Evolutionary conservation across 768 basidiomycete genomes (phyloP).

Genomic region (Termitomyces sp.): DNA sequence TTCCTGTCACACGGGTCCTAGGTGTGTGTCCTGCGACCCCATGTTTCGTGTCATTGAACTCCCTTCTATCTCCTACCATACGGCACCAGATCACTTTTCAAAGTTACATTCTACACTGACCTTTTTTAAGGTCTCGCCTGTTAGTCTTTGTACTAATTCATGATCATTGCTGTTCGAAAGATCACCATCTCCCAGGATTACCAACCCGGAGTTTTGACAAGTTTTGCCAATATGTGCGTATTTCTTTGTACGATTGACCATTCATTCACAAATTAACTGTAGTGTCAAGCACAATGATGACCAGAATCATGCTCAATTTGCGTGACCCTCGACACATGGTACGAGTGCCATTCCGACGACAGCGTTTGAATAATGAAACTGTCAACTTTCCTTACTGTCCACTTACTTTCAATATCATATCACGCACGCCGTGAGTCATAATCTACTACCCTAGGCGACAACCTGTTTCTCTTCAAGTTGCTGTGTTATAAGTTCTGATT

Average conservation of each 20-base stretch:
- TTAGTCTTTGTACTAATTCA: background rate
- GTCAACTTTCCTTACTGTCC: constrained; percentile 7
- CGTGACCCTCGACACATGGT: constrained; percentile 18
- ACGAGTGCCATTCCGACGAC: background rate
- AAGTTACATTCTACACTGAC: background rate
- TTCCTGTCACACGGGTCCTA: constrained; percentile 54
- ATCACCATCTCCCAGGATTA: background rate
- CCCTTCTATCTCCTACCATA: constrained; percentile 14
- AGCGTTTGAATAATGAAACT: constrained; percentile 6
- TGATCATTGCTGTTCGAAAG: background rate
- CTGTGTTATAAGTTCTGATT: too few species aligned
- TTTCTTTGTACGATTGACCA: background rate
- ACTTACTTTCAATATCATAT: constrained; percentile 12
- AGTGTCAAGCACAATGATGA: constrained; percentile 27
- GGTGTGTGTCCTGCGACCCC: constrained; percentile 27
- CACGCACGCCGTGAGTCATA: background rate
- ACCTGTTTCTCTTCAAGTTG: background rate
- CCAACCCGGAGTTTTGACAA: background rate
- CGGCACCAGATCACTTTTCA: constrained; percentile 20
- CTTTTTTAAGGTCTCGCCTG: background rate
- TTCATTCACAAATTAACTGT: background rate
- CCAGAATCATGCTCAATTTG: constrained; percentile 27
- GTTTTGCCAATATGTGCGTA: background rate
- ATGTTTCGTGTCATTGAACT: background rate
- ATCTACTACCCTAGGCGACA: background rate